phyloP scores from a whole-genome alignment of 139 green algal species.

The Chlorella sp. region DNA sequence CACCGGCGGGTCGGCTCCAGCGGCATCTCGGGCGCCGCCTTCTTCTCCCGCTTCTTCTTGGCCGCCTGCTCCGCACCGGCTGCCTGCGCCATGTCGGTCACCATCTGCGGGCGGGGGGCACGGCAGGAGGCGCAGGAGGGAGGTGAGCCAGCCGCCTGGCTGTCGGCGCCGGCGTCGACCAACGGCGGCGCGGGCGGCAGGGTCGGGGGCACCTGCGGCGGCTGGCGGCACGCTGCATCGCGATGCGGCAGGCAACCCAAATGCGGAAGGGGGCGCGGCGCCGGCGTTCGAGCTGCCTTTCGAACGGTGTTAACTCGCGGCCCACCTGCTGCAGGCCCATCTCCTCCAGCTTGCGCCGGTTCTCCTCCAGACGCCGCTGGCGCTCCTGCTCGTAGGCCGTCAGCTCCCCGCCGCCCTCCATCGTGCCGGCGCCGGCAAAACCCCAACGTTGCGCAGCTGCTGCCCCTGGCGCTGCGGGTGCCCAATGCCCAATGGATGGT shows the following conservation, averaged over 20 bases:
- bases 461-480: no score
- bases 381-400: no score
- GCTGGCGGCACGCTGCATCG: not conserved
- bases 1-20: constrained; percentile 10
- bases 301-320: not conserved
- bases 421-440: no score
- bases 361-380: no score
- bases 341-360: constrained; percentile 22
- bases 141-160: not conserved
- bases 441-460: no score
- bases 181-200: not conserved
- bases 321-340: constrained; percentile 30
- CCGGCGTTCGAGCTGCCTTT: not conserved
- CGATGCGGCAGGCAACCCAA: no score
- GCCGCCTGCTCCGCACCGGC: not conserved
- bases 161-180: not conserved
- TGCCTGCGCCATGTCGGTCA: constrained; percentile 16
- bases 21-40: not conserved
- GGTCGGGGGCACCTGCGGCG: not conserved
- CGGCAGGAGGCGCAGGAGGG: no score
- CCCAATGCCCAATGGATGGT: no score
- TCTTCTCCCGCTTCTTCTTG: constrained; percentile 4
- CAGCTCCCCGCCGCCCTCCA: no score
- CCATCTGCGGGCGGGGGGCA: constrained; percentile 1
- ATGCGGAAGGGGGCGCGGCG: not conserved